Evolutionary conservation across 306 rosid genomes (phyloP).

Genomic region (Glycine tomentella): DNA sequence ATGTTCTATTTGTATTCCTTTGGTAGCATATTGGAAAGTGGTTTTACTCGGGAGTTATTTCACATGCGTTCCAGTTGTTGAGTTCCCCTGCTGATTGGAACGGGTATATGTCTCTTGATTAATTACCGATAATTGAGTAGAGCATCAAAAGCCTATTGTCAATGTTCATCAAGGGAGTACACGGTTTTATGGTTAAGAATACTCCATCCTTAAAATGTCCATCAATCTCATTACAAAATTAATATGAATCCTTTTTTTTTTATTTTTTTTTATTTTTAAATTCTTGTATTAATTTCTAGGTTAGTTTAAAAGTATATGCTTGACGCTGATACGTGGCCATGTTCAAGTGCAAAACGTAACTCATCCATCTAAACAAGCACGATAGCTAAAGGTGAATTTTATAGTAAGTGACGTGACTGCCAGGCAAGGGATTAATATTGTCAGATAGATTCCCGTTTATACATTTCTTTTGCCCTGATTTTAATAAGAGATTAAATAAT

Average conservation of each 20-base stretch:
- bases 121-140: conserved; percentile 13
- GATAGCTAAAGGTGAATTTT: neutral
- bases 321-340: neutral
- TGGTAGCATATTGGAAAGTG: conserved; percentile 42
- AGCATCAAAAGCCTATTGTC: conserved; percentile 16
- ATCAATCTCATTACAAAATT: conserved; percentile 22
- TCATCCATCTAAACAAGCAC: neutral
- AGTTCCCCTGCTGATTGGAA: conserved; percentile 28
- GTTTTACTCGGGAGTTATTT: conserved; percentile 27
- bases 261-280: neutral
- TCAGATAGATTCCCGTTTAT: neutral
- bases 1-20: conserved; percentile 29
- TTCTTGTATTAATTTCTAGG: neutral
- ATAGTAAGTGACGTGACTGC: neutral
- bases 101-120: conserved; percentile 1
- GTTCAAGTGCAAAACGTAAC: neutral
- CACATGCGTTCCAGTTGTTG: no score
- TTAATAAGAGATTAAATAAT: neutral
- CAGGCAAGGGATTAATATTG: neutral
- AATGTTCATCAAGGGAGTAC: neutral
- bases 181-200: conserved; percentile 38
- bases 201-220: conserved; percentile 9
- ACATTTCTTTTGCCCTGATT: neutral
- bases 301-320: neutral
- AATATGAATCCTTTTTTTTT: neutral